These are phyloP conservation scores for Cornus controversa DNA, from an alignment of 148 eudicot species.

Conservation along the genomic window DNA sequence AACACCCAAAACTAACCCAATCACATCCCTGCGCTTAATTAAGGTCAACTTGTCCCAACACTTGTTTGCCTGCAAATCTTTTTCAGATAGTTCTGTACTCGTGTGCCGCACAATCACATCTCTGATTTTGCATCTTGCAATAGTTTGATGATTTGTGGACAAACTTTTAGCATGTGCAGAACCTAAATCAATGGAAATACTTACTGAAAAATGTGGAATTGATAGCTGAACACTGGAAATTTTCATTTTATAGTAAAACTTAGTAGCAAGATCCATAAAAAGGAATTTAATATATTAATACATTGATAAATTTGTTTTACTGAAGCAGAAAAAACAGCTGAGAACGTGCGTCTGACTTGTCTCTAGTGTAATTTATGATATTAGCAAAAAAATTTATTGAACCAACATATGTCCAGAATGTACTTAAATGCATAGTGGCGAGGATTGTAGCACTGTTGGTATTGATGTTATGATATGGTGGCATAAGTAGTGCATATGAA, in stretches of 20 bases:
- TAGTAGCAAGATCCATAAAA: background rate
- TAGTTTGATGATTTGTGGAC: slow-evolving; percentile 15
- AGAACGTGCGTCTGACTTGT: background rate
- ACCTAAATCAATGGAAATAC: slow-evolving; percentile 23
- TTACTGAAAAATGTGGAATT: background rate
- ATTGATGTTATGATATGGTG: background rate
- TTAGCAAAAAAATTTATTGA: background rate
- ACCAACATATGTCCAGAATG: background rate
- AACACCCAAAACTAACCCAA: slow-evolving; percentile 52
- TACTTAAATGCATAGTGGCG: background rate
- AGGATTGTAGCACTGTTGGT: background rate
- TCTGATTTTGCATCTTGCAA: slow-evolving; percentile 19
- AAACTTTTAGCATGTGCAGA: slow-evolving; percentile 34
- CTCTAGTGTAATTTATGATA: background rate
- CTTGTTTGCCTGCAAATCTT: slow-evolving; percentile 14
- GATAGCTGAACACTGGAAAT: background rate
- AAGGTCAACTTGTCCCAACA: slow-evolving; percentile 17
- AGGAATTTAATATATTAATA: background rate
- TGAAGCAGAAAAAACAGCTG: too few relatives aligned
- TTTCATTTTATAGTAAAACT: background rate
- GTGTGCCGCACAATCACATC: slow-evolving; percentile 29
- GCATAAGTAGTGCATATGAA: background rate
- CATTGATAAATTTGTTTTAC: background rate
- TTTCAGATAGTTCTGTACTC: slow-evolving; percentile 23
- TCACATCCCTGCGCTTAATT: slow-evolving; percentile 49